Conservation (phyloP, 345 rosid species). For the Limnanthes douglasii region DNA sequence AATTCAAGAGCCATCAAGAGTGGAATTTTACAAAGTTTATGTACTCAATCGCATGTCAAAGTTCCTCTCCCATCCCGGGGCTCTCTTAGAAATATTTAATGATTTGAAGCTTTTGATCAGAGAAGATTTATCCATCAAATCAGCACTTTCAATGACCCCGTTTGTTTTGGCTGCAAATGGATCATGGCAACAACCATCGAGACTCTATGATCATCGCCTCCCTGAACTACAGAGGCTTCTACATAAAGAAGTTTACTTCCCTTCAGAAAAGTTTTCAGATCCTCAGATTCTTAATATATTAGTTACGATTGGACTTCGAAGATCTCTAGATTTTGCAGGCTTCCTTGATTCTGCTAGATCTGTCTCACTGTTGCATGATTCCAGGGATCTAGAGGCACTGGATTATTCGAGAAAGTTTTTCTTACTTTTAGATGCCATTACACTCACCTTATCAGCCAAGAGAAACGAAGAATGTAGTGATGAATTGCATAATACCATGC, state of each 20-base stretch:
- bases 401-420: conserved; percentile 46
- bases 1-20: conserved; percentile 54
- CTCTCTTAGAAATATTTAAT: conserved; percentile 48
- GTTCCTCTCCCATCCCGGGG: conserved; percentile 45
- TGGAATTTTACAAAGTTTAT: conserved; percentile 64
- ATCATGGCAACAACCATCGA: conserved; percentile 81
- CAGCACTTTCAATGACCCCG: conserved; percentile 40
- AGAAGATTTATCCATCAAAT: conserved; percentile 46
- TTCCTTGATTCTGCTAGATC: conserved; percentile 82
- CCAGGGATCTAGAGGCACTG: conserved; percentile 34
- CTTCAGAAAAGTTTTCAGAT: conserved; percentile 55
- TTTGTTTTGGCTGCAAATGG: conserved; percentile 83
- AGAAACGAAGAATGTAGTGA: conserved; percentile 17
- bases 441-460: conserved; percentile 30
- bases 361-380: conserved; percentile 44
- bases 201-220: conserved; percentile 89
- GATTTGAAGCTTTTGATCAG: conserved; percentile 62
- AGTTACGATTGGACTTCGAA: conserved; percentile 59
- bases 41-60: conserved; percentile 84
- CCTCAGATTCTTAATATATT: conserved; percentile 58
- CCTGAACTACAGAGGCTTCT: conserved; percentile 51
- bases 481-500: conserved; percentile 16
- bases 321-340: conserved; percentile 42
- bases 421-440: conserved; percentile 39
- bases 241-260: conserved; percentile 62